phyloP scores from a whole-genome alignment of 441 rosid genomes.

The Mallotus japonicus region DNA sequence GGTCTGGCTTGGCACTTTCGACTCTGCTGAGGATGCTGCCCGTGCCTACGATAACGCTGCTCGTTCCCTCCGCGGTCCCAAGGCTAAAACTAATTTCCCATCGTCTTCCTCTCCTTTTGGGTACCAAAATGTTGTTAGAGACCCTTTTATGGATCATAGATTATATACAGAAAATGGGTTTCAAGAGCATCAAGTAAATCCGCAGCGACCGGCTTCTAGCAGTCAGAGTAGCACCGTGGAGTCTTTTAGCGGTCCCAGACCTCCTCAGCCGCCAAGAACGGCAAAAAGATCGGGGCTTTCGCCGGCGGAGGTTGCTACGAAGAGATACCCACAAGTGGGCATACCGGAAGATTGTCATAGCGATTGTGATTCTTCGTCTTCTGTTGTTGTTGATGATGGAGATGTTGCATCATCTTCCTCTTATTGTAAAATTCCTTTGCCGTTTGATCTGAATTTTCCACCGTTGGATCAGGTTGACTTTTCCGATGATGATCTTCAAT shows the following conservation, averaged over 20 bases:
- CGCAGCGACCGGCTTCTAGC: slow-evolving; percentile 71
- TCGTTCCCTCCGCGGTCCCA: slow-evolving; percentile 68
- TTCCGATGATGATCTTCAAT: slow-evolving; percentile 57
- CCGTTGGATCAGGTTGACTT: slow-evolving; percentile 70
- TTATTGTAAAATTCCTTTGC: slow-evolving; percentile 30
- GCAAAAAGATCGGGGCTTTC: not conserved
- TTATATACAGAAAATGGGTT: slow-evolving; percentile 10
- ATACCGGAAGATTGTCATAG: slow-evolving; percentile 76
- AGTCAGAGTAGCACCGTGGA: slow-evolving; percentile 96
- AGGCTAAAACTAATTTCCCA: slow-evolving; percentile 81
- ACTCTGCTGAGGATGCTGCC: slow-evolving; percentile 79
- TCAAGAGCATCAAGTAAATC: slow-evolving; percentile 39
- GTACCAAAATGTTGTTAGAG: slow-evolving; percentile 24
- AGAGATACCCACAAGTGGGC: no score
- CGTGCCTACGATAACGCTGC: slow-evolving; percentile 85
- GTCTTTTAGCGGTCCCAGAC: slow-evolving; percentile 80
- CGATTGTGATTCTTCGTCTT: slow-evolving; percentile 92
- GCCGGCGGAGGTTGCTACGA: no score
- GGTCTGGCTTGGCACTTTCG: slow-evolving; percentile 89
- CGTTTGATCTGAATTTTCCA: slow-evolving; percentile 92
- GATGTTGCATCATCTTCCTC: slow-evolving; percentile 37
- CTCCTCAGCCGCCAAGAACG: slow-evolving; percentile 24
- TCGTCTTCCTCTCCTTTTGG: slow-evolving; percentile 23
- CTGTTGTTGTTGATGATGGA: slow-evolving; percentile 67
- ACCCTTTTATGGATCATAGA: slow-evolving; percentile 43